Base-by-base conservation (phyloP, 2,329 filamentous ascomycete genomes). In the Botrytis galanthina region DNA sequence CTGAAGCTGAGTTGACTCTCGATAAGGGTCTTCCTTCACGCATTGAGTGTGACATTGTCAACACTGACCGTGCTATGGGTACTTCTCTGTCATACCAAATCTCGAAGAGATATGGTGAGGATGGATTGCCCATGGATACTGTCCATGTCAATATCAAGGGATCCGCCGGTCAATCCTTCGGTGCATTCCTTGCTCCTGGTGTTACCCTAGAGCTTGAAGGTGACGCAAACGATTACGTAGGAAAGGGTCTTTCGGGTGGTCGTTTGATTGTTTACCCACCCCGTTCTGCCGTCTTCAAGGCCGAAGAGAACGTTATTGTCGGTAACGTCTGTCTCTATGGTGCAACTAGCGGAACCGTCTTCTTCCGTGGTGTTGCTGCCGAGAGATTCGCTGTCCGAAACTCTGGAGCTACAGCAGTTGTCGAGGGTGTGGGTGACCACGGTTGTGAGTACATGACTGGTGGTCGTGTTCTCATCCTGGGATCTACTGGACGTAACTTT, bases 361-460 rank as follows among this genome's bases (percentile, higher is more conserved):
- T 94, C 90, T 98, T 98, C 93, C 93, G 95, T 76, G 95, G 95
- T 88, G 90, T 97, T 75, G 95, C 95, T 80, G 95, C 95, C 60
- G 95, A 98, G 86, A 93, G 95, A 80, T 98, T 98, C 82, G 95
- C 94, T 75, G 95, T 98, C 77, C 92, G 95, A 78, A 98, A 98
- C 86, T 98, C 95, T 1, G 95, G 95, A 84, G 95, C 93, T 69
- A 97, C 92, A 42, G 94, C 95, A n/a, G 93, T 98, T 77, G 95
- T 98, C 75, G 95, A 98, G 84, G 95, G 95, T 84, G 89, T 97
- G 77, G 95, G 95, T 87, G 95, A 98, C 83, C 95, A 98, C 82
- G 93, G 94, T 76, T 98, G 95, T 82, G 95, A 98, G 87, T 98
- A 98, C 88, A 98, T 98, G 95, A 98, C 95, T 80, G 95, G 95